Evolutionary conservation across 805 yeast species (phyloP).

Genomic region (Teunomyces tritomae): DNA sequence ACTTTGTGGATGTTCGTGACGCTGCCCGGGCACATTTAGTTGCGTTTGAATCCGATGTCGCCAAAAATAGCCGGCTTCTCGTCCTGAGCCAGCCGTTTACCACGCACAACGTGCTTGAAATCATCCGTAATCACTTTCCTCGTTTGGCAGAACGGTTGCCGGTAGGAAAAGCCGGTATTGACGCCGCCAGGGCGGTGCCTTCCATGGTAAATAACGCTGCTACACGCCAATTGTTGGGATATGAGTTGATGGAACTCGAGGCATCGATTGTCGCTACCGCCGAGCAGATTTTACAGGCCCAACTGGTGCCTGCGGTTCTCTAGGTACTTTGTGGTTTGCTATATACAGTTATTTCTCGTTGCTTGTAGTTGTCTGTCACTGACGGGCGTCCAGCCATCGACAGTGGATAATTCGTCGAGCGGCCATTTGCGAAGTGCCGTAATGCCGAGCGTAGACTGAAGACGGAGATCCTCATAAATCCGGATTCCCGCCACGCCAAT

Average conservation of each 20-base stretch:
- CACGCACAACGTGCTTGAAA: slow-evolving; percentile 16
- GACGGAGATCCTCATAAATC: slow-evolving; percentile 54
- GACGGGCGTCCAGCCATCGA: slow-evolving; percentile 51
- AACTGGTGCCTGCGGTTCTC: slow-evolving; percentile 42
- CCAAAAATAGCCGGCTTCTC: slow-evolving; percentile 29
- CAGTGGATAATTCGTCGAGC: slow-evolving; percentile 45
- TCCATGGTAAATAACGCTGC: slow-evolving; percentile 12
- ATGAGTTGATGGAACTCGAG: slow-evolving; percentile 16
- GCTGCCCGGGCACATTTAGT: slow-evolving; percentile 14
- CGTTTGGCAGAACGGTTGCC: slow-evolving; percentile 14
- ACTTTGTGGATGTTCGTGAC: slow-evolving; percentile 17
- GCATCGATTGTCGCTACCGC: slow-evolving; percentile 20
- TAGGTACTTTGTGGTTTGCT: slow-evolving; percentile 30
- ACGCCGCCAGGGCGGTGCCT: neutral
- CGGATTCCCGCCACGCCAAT: slow-evolving; percentile 98
- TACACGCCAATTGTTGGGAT: slow-evolving; percentile 19
- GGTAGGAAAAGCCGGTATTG: slow-evolving; percentile 14
- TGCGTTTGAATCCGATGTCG: slow-evolving; percentile 11
- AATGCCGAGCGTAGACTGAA: slow-evolving; percentile 50
- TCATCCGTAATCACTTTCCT: slow-evolving; percentile 22
- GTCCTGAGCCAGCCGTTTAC: slow-evolving; percentile 17
- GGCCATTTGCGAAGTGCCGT: slow-evolving; percentile 87
- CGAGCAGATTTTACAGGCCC: slow-evolving; percentile 16
- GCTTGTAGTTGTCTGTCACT: slow-evolving; percentile 15
- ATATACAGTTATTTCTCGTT: slow-evolving; percentile 45